These are phyloP conservation scores for Curvularia hawaiiensis DNA, from an alignment of 2,329 filamentous ascomycete species.

Conservation along the genomic window DNA sequence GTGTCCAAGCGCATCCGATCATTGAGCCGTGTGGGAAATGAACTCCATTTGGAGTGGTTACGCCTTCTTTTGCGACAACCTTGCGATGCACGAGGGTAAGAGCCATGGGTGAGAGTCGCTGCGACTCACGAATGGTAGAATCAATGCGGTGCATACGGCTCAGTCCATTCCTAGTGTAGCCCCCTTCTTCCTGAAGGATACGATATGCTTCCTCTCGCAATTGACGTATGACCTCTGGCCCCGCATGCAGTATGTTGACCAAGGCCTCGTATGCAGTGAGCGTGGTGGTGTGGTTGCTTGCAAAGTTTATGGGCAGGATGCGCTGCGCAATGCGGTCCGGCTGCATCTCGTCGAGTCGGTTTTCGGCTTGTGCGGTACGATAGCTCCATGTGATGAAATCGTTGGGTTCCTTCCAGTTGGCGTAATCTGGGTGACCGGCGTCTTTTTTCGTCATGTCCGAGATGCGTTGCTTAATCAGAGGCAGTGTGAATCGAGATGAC, in stretches of 20 bases:
- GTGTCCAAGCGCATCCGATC: slow-evolving; percentile 26
- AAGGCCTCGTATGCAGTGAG: slow-evolving; percentile 55
- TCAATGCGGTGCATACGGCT: slow-evolving; percentile 54
- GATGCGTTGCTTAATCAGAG: slow-evolving; percentile 58
- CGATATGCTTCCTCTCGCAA: slow-evolving; percentile 53
- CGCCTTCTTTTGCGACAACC: slow-evolving; percentile 69
- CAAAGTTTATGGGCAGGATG: slow-evolving; percentile 63
- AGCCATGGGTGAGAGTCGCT: slow-evolving; percentile 56
- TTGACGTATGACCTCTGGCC: slow-evolving; percentile 22
- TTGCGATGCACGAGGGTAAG: slow-evolving; percentile 55
- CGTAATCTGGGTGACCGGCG: slow-evolving; percentile 49
- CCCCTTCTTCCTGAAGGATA: slow-evolving; percentile 42
- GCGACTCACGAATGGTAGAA: slow-evolving; percentile 60
- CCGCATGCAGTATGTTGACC: slow-evolving; percentile 26
- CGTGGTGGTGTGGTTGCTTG: slow-evolving; percentile 63
- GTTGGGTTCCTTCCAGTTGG: slow-evolving; percentile 54
- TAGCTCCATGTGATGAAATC: slow-evolving; percentile 66
- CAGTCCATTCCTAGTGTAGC: slow-evolving; percentile 56
- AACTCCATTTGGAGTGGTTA: slow-evolving; percentile 75
- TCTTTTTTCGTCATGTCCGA: slow-evolving; percentile 52
- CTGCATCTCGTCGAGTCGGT: slow-evolving; percentile 51
- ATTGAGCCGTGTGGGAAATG: slow-evolving; percentile 24
- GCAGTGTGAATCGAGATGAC: slow-evolving; percentile 51
- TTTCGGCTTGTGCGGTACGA: slow-evolving; percentile 56
- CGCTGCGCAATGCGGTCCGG: slow-evolving; percentile 57